Percentiles rank a stretch among this genome's conserved stretches.
These are phyloP conservation scores for Kuraishia borneana DNA, from an alignment of 805 yeast genomes.

Conservation along the genomic window DNA sequence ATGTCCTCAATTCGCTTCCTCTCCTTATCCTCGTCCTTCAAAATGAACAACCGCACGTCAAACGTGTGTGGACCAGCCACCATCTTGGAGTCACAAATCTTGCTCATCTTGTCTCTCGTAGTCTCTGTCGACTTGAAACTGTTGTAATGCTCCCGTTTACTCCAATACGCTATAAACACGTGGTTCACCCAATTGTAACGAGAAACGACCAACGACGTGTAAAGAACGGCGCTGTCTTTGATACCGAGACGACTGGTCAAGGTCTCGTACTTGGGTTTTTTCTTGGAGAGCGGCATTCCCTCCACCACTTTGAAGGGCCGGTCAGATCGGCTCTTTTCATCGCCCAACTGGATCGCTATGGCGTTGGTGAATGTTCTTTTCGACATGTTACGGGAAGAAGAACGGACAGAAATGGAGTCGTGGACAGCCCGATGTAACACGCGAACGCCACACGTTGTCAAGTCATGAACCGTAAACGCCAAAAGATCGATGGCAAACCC, in stretches of 20 bases:
- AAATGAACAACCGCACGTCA: slow-evolving; percentile 67
- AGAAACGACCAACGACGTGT: slow-evolving; percentile 63
- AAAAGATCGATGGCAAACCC: slow-evolving; percentile 4
- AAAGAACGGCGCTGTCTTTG: slow-evolving; percentile 63
- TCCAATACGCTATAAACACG: slow-evolving; percentile 75
- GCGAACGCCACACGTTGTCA: no score
- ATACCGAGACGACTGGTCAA: slow-evolving; percentile 57
- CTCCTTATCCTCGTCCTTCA: slow-evolving; percentile 69
- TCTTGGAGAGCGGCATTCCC: slow-evolving; percentile 56
- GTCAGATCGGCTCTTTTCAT: no score
- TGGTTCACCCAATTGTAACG: slow-evolving; percentile 55
- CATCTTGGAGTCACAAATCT: slow-evolving; percentile 66
- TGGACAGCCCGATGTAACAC: no score
- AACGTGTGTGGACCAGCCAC: slow-evolving; percentile 77
- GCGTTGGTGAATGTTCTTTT: no score
- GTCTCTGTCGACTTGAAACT: slow-evolving; percentile 27
- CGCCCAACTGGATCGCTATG: no score
- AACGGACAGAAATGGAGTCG: no score
- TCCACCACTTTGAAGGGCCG: slow-evolving; percentile 59
- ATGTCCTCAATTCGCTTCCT: slow-evolving; percentile 21
- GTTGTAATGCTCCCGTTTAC: slow-evolving; percentile 33
- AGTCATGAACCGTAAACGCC: no score
- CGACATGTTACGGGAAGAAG: no score
- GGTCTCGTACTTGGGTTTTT: slow-evolving; percentile 51
- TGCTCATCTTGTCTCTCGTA: slow-evolving; percentile 76